These are phyloP conservation scores for Arthrobotrys sphaeroides DNA, from an alignment of 2,329 filamentous ascomycete species.

Conservation along the genomic window DNA sequence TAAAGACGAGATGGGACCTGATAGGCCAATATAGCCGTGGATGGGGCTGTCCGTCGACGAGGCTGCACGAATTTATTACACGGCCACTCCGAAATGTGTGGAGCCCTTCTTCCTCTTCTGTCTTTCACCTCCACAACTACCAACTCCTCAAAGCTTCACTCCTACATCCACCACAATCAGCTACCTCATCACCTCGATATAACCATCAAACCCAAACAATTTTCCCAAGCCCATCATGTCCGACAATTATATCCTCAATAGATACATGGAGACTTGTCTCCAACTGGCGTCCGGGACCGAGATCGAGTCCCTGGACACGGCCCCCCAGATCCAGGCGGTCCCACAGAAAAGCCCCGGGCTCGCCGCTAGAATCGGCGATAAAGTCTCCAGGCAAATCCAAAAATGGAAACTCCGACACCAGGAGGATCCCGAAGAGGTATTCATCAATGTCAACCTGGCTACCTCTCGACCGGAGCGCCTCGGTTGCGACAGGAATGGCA, in stretches of 20 bases:
- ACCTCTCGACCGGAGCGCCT: conserved; percentile 15
- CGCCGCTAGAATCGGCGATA: not conserved
- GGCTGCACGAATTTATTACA: too few species aligned
- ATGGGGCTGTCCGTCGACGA: too few species aligned
- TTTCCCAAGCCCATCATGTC: not conserved
- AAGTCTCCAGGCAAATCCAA: not conserved
- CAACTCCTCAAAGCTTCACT: too few species aligned
- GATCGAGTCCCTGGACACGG: too few species aligned
- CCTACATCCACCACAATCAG: too few species aligned
- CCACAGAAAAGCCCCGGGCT: not conserved
- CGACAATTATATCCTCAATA: not conserved
- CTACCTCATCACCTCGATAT: not conserved
- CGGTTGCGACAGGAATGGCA: not conserved
- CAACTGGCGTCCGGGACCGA: too few species aligned
- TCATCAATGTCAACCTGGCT: conserved; percentile 1
- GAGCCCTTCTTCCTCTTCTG: too few species aligned
- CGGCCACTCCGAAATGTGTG: too few species aligned
- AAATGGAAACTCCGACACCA: not conserved
- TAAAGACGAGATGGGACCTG: too few species aligned
- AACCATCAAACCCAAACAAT: not conserved
- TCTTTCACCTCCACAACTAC: too few species aligned
- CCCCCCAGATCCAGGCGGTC: not conserved
- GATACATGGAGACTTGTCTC: not conserved
- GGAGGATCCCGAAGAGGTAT: not conserved
- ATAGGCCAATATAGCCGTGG: too few species aligned